Evolutionary conservation across 805 yeast species (phyloP).

Genomic region (Lipomyces starkeyi): DNA sequence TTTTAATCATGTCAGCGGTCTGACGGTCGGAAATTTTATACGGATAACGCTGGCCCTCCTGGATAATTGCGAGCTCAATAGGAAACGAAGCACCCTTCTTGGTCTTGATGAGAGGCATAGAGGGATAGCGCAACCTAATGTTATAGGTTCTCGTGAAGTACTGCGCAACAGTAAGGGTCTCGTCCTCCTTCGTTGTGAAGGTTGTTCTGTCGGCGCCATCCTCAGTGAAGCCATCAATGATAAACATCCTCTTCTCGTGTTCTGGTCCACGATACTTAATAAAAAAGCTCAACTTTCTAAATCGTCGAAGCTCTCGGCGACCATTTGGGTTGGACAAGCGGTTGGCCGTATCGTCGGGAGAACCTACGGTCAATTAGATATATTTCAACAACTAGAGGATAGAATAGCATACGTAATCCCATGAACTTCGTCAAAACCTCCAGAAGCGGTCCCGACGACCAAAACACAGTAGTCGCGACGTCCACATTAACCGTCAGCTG

Average conservation of each 20-base stretch:
- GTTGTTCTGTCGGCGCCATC: constrained; percentile 37
- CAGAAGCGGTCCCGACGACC: constrained; percentile 43
- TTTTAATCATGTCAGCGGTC: constrained; percentile 43
- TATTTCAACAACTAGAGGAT: background rate
- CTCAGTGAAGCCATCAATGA: constrained; percentile 23
- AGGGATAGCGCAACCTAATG: constrained; percentile 41
- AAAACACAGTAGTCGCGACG: constrained; percentile 44
- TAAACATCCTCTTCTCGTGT: constrained; percentile 21
- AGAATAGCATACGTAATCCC: background rate
- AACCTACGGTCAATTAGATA: background rate
- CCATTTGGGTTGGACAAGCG: constrained; percentile 39
- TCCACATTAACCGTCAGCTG: constrained; percentile 44
- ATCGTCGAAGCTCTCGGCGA: constrained; percentile 9
- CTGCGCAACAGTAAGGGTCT: constrained; percentile 42
- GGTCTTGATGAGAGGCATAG: constrained; percentile 42
- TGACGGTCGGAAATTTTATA: constrained; percentile 44
- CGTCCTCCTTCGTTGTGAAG: constrained; percentile 39
- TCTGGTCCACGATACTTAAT: constrained; percentile 29
- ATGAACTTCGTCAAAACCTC: constrained; percentile 34
- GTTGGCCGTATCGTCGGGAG: constrained; percentile 42
- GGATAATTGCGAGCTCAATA: constrained; percentile 43
- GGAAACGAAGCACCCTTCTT: constrained; percentile 40
- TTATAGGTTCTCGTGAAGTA: constrained; percentile 42
- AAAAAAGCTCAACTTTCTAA: constrained; percentile 15
- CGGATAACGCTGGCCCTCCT: constrained; percentile 45